Evolutionary conservation across 345 rosid genomes (phyloP).

Genomic region (Camelina laxa): DNA sequence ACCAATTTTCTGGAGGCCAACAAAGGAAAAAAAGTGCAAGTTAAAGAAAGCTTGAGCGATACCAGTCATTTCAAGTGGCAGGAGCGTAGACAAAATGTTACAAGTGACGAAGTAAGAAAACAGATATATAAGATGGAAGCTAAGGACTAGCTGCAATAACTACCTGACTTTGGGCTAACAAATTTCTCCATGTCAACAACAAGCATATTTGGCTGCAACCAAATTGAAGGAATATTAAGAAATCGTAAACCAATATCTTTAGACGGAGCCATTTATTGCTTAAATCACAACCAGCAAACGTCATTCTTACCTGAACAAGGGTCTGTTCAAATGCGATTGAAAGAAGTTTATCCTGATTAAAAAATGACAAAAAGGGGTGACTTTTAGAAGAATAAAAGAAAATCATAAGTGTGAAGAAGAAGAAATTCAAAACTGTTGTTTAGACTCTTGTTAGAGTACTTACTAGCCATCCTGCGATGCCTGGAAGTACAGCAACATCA

Average conservation of each 20-base stretch:
- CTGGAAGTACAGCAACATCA: conserved; percentile 91
- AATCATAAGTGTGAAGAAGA: background rate
- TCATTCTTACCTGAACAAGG: conserved; percentile 63
- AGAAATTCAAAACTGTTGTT: conserved; percentile 44
- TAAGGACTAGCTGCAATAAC: background rate
- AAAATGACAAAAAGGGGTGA: conserved; percentile 4
- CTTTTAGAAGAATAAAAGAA: background rate
- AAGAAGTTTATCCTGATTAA: conserved; percentile 86
- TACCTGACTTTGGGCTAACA: conserved; percentile 64
- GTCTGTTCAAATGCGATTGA: conserved; percentile 93
- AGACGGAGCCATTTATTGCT: background rate
- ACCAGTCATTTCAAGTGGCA: background rate
- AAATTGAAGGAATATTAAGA: conserved; percentile 5
- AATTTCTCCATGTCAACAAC: conserved; percentile 94
- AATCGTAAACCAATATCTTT: background rate
- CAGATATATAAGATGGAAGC: background rate
- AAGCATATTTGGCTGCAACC: conserved; percentile 93
- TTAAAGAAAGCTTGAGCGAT: conserved; percentile 18
- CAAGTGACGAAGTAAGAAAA: background rate
- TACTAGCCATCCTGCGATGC: conserved; percentile 98
- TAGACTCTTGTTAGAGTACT: conserved; percentile 42
- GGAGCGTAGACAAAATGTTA: background rate
- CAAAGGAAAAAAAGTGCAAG: conserved; percentile 16
- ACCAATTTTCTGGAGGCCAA: conserved; percentile 69
- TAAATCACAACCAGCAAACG: conserved; percentile 5